Evolutionary conservation across 129 eudicot genomes (phyloP).

Genomic region (Centrapalus pauciflorus): DNA sequence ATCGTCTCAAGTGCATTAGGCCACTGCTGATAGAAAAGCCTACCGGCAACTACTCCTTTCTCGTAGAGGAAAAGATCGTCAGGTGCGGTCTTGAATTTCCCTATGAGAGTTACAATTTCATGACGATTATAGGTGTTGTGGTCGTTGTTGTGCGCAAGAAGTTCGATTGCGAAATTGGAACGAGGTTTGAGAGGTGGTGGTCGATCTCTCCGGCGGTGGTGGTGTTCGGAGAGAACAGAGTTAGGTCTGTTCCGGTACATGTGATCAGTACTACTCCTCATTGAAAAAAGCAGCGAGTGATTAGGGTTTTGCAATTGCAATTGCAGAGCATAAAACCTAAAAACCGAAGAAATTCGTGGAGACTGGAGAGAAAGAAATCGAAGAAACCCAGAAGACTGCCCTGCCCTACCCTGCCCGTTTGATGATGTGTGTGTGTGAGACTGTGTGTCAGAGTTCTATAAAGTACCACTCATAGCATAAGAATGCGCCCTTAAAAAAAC

Average conservation of each 20-base stretch:
- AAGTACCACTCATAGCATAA: too few relatives aligned
- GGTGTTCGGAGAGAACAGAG: neutral
- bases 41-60: slow-evolving; percentile 14
- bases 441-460: too few relatives aligned
- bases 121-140: neutral
- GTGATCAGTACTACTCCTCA: neutral
- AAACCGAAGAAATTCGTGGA: too few relatives aligned
- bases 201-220: slow-evolving; percentile 27
- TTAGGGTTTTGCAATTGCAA: too few relatives aligned
- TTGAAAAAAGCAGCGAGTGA: too few relatives aligned
- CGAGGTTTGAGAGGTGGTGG: slow-evolving; percentile 19
- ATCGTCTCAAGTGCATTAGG: slow-evolving; percentile 38
- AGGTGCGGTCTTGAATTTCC: slow-evolving; percentile 25
- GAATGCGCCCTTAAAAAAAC: too few relatives aligned
- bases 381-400: too few relatives aligned
- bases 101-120: slow-evolving; percentile 32
- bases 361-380: too few relatives aligned
- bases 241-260: slow-evolving; percentile 14
- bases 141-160: slow-evolving; percentile 6
- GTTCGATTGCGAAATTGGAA: slow-evolving; percentile 46
- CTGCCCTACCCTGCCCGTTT: too few relatives aligned
- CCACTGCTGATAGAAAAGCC: slow-evolving; percentile 56
- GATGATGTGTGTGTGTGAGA: too few relatives aligned
- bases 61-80: slow-evolving; percentile 2
- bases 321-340: too few relatives aligned